Base-by-base conservation (phyloP, 768 basidiomycete species). In the Russula vinacea region DNA sequence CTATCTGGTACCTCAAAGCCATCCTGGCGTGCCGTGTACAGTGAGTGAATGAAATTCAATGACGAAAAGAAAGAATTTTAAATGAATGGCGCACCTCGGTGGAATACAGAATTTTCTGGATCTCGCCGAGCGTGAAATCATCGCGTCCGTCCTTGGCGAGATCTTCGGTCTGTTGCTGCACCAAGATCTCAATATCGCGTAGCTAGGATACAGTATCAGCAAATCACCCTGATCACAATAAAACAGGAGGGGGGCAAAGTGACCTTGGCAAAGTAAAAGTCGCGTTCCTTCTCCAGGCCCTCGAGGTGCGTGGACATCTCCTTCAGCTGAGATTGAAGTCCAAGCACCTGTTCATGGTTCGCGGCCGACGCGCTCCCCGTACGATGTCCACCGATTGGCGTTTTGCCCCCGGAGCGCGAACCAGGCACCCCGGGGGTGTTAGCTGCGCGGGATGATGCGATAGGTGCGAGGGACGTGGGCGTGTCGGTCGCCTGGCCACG, bases 251-350 rank as follows among this genome's bases (percentile, higher is more conserved):
- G 81, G 53, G 37, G 7, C 5, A 56, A 42, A 14, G 33, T 33
- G 69, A 96, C 95, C 85, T 98, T 99, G 71, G 90, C 87, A 75
- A 98, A 99, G 77, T 99, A 99, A 76, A 99, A 98, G 74, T 98
- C 95, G 52, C 95, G 80, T 77, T 99, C 97, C 79, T 94, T 98
- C 80, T 98, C 94, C 44, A 98, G 78, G 1, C 92, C 91, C 73
- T 95, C 94, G 68, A 97, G 78, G 71, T 92, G 89, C 0, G 79
- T 74, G 40, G 84, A 84, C 79, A 97, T 80, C 67, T 98, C 97
- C 67, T 84, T 82, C 60, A 97, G 78, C 75, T 98, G 92, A 0
- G 78, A 76, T 67, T 89, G 90, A 61, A 96, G 76, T 47, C 79
- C 79, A 66, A 85, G 80, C 8, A 94, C 72, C 33, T 84, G 82